Conservation (phyloP, 176 grass and related monocot species). For the Avena insularis region DNA sequence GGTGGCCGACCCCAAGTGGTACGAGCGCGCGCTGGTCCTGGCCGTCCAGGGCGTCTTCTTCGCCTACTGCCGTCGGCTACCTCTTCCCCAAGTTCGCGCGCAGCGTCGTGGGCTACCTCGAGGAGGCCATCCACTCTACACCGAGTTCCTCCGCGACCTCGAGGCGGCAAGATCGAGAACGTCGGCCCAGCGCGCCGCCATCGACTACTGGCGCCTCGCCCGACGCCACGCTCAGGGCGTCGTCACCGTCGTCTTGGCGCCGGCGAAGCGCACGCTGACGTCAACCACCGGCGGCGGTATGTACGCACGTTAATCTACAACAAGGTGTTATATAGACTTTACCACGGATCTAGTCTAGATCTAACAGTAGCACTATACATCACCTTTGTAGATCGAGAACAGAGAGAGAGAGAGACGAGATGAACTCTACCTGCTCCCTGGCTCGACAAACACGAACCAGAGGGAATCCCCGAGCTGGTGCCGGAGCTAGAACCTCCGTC, state of each 20-base stretch:
- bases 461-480: too few species aligned
- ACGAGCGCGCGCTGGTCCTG: conserved; percentile 30
- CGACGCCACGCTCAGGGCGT: conserved; percentile 70
- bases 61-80: conserved; percentile 43
- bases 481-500: too few species aligned
- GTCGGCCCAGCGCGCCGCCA: conserved; percentile 74
- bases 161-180: conserved; percentile 79
- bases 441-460: too few species aligned
- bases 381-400: too few species aligned
- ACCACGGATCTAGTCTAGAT: too few species aligned
- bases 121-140: conserved; percentile 90
- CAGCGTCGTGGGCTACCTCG: conserved; percentile 81
- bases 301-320: background rate
- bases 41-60: conserved; percentile 38
- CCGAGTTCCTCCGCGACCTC: conserved; percentile 73
- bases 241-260: conserved; percentile 62
- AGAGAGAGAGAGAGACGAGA: too few species aligned
- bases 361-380: too few species aligned
- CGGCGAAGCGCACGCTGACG: conserved; percentile 88
- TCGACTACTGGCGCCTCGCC: conserved; percentile 89
- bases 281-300: conserved; percentile 84
- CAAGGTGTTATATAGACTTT: too few species aligned
- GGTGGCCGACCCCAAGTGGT: conserved; percentile 74
- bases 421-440: too few species aligned
- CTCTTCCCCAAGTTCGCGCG: conserved; percentile 73